phyloP scores from a whole-genome alignment of 2,329 filamentous ascomycete species.

The Aureobasidium subglaciale region DNA sequence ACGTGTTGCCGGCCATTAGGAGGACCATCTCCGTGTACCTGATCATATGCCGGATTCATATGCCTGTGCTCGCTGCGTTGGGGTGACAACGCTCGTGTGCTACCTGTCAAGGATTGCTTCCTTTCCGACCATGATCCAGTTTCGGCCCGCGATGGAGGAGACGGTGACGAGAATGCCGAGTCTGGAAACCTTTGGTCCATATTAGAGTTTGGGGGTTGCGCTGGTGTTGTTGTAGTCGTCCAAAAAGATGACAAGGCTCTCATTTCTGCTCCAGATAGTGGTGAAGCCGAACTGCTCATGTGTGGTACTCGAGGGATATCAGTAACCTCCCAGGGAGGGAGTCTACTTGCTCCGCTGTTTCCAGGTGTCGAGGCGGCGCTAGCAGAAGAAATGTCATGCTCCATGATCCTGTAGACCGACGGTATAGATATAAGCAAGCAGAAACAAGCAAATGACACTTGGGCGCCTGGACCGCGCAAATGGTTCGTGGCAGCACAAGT shows the following conservation, averaged over 20 bases:
- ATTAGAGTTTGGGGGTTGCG: not conserved
- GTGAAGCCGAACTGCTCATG: not conserved
- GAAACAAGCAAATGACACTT: not conserved
- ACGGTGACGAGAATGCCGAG: not conserved
- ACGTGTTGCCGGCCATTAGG: not conserved
- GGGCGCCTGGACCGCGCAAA: not conserved
- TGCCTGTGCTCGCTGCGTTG: not conserved
- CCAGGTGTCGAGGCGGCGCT: not conserved
- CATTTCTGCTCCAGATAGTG: not conserved
- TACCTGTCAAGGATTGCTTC: not conserved
- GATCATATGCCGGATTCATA: slow-evolving; percentile 6
- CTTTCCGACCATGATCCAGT: not conserved
- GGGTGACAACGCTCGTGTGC: not conserved
- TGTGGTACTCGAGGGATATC: not conserved
- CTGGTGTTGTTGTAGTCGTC: not conserved
- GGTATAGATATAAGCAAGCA: not conserved
- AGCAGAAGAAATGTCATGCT: not conserved
- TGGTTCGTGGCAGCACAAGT: not conserved
- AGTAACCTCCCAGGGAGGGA: slow-evolving; percentile 4
- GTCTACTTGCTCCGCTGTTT: not conserved
- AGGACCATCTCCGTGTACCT: not conserved
- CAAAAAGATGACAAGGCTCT: not conserved
- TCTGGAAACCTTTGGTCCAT: not conserved
- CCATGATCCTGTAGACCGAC: not conserved
- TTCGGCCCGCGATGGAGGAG: not conserved